These are phyloP conservation scores for Chondrostereum purpureum DNA, from an alignment of 1,284 basidiomycete genomes.

Conservation along the genomic window DNA sequence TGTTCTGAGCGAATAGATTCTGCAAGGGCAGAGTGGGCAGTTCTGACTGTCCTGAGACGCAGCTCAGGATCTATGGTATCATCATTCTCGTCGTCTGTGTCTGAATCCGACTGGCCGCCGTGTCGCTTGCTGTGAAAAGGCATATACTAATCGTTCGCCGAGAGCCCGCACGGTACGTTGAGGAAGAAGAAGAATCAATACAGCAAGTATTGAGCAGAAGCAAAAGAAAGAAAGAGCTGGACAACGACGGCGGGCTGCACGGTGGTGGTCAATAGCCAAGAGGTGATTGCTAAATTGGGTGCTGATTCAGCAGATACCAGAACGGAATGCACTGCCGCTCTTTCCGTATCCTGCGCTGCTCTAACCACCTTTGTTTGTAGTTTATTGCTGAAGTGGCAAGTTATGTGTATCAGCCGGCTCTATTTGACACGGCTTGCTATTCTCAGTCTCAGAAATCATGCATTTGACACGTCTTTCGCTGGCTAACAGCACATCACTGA, in stretches of 20 bases:
- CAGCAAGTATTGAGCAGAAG: slow-evolving; percentile 1
- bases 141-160: slow-evolving; percentile 14
- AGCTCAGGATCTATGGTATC: slow-evolving; percentile 77
- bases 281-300: neutral
- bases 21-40: slow-evolving; percentile 82
- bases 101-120: slow-evolving; percentile 24
- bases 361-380: no score
- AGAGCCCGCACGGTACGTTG: slow-evolving; percentile 13
- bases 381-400: no score
- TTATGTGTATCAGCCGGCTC: no score
- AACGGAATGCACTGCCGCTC: no score
- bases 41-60: slow-evolving; percentile 80
- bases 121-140: slow-evolving; percentile 21
- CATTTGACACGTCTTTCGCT: no score
- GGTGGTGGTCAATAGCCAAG: neutral
- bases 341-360: no score
- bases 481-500: no score
- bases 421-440: no score
- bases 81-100: slow-evolving; percentile 53
- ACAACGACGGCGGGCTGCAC: neutral
- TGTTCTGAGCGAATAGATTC: slow-evolving; percentile 79
- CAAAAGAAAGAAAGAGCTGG: neutral
- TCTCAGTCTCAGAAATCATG: no score
- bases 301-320: neutral
- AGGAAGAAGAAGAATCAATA: neutral